Evolutionary conservation across 1,284 basidiomycete genomes (phyloP).

Genomic region (Ustilago crameri): DNA sequence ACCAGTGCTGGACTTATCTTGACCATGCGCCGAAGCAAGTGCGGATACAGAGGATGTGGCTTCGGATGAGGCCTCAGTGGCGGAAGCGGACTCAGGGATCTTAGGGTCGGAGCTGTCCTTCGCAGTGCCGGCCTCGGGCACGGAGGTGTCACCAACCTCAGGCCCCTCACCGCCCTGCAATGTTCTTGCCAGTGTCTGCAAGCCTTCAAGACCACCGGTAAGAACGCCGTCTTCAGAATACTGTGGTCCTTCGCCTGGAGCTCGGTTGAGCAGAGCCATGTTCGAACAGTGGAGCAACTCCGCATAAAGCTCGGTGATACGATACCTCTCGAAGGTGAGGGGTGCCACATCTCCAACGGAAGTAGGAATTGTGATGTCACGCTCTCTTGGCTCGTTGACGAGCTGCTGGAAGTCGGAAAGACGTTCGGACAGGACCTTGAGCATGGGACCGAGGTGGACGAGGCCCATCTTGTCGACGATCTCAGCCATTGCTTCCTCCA

Average conservation of each 20-base stretch:
- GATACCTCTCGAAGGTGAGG: slow-evolving; percentile 92
- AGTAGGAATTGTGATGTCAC: slow-evolving; percentile 72
- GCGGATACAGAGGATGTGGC: background rate
- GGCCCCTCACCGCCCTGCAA: slow-evolving; percentile 60
- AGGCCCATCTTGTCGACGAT: slow-evolving; percentile 91
- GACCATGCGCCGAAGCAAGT: slow-evolving; percentile 12
- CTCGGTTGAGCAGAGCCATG: slow-evolving; percentile 92
- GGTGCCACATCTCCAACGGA: slow-evolving; percentile 73
- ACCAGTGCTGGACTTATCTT: slow-evolving; percentile 44
- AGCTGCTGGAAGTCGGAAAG: slow-evolving; percentile 80
- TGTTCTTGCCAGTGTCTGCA: slow-evolving; percentile 63
- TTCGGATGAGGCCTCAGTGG: background rate
- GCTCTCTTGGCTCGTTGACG: slow-evolving; percentile 78
- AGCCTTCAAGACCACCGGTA: slow-evolving; percentile 65
- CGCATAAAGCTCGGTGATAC: slow-evolving; percentile 97
- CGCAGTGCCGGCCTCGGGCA: slow-evolving; percentile 8
- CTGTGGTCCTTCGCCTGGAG: slow-evolving; percentile 59
- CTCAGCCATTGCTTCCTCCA: slow-evolving; percentile 85
- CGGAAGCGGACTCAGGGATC: background rate
- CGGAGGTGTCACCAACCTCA: slow-evolving; percentile 33
- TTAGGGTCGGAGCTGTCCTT: slow-evolving; percentile 5
- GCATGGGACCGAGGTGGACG: slow-evolving; percentile 86
- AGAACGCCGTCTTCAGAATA: slow-evolving; percentile 63
- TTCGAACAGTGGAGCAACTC: slow-evolving; percentile 98
- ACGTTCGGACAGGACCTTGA: slow-evolving; percentile 80